Percentiles rank a stretch among this genome's conserved stretches.
Conservation (phyloP, 768 basidiomycete genomes). For the Pisolithus sp. region DNA sequence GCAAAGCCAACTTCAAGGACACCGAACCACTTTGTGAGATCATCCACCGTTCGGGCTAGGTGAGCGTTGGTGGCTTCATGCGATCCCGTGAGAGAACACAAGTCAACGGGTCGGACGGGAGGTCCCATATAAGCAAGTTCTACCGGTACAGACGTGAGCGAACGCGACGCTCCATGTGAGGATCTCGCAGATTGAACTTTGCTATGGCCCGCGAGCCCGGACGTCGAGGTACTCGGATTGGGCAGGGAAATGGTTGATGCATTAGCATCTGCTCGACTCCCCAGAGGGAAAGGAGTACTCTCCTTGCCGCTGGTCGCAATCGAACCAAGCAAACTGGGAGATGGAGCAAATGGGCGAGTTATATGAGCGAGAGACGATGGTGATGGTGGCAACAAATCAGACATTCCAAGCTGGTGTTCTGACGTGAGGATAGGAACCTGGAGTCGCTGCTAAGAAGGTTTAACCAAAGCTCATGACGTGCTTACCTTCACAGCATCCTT, state of each 20-base stretch:
- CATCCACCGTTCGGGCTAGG: conserved; percentile 66
- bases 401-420: conserved; percentile 62
- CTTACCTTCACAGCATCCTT: conserved; percentile 70
- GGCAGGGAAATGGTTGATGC: conserved; percentile 37
- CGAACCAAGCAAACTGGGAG: conserved; percentile 34
- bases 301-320: conserved; percentile 17
- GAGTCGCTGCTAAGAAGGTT: neutral
- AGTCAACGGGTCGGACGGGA: conserved; percentile 61
- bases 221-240: conserved; percentile 27
- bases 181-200: conserved; percentile 19
- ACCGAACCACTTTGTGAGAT: conserved; percentile 70
- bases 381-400: conserved; percentile 70
- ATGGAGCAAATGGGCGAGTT: conserved; percentile 31
- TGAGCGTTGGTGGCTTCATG: conserved; percentile 59
- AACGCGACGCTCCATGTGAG: conserved; percentile 26
- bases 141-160: conserved; percentile 29
- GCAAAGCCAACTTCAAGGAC: conserved; percentile 68
- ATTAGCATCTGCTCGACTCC: conserved; percentile 27
- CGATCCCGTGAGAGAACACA: conserved; percentile 45
- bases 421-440: conserved; percentile 64
- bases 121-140: conserved; percentile 33
- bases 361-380: conserved; percentile 43
- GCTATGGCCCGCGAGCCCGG: conserved; percentile 17
- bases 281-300: conserved; percentile 16
- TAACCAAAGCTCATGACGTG: neutral